Evolutionary conservation across 352 stramenopile genomes (phyloP), one percentile per base, ranked within the genome.

Genomic region (Pythium plurisporium): DNA sequence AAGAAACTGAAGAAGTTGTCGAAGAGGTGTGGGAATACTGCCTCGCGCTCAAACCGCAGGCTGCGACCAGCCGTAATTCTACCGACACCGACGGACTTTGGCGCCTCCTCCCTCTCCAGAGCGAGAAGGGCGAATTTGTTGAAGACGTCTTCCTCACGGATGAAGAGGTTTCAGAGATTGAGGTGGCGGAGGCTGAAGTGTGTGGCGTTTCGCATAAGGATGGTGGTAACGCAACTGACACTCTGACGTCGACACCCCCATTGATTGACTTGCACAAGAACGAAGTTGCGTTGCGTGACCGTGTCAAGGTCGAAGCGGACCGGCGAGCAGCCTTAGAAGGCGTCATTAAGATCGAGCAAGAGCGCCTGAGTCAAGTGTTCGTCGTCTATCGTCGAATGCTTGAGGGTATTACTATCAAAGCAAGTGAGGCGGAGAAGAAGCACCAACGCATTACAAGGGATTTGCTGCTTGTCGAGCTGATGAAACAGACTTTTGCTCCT

Each of bases 281-380:
- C 36, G 82, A 91, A 66, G 61, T 59, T 14, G 53, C 66, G 23
- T 65, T 91, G 42, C 77, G 81, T 23, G 68, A 77, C 27, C 68
- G 69, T 15, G 79, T 88, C 49, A 72, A 79, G 47, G 55, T 60
- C 5, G 75, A 87, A 52, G 70, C 65, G 0, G 83, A 88, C 20
- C 72, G 83, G 14, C 69, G 86, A 19, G 67, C 72, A 22, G 75
- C 77, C 4, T 59, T 91, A n/a, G 68, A 89, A 34, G 74, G 70
- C 7, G 82, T 91, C 14, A 75, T 89, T 40, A 82, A 80, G 59
- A 86, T 89, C 30, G 79, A 91, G 58, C 75, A 84, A 42, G 77
- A 89, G 43, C 76, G 77, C 4, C 51, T 91, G 12, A 76, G 69
- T 51, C 60, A 82, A 30, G 62, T 83, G 15, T 82, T 75, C 23